These are phyloP conservation scores for Erodium chrysanthum DNA, from an alignment of 441 rosid species.

Conservation along the genomic window DNA sequence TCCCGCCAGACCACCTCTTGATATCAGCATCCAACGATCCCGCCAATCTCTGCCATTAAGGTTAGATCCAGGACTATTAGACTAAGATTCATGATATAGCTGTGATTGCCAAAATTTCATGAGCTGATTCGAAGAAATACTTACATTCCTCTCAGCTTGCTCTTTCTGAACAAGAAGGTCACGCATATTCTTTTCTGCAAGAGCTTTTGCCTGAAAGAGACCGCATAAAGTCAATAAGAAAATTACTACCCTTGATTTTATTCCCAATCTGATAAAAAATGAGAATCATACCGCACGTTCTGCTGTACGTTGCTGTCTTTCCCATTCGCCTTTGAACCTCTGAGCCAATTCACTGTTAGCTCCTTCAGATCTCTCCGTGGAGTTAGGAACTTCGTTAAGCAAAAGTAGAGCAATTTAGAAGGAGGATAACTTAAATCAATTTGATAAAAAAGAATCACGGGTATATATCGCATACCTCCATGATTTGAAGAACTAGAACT, in stretches of 20 bases:
- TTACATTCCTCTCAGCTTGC: conserved; percentile 89
- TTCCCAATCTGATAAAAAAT: conserved; percentile 1
- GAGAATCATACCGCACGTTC: conserved; percentile 64
- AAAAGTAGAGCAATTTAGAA: conserved; percentile 14
- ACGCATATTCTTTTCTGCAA: conserved; percentile 84
- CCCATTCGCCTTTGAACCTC: conserved; percentile 56
- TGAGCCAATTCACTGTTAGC: conserved; percentile 49
- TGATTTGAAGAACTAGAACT: conserved; percentile 26
- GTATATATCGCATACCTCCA: conserved; percentile 27
- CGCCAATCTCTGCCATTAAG: conserved; percentile 54
- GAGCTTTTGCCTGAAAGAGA: conserved; percentile 77
- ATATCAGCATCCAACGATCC: conserved; percentile 75
- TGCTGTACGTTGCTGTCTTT: conserved; percentile 69
- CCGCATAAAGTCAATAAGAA: conserved; percentile 8
- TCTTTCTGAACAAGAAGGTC: conserved; percentile 80
- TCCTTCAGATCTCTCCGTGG: conserved; percentile 28
- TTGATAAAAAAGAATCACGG: not conserved
- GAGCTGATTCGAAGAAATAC: conserved; percentile 10
- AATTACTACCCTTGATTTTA: not conserved
- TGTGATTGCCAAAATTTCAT: not conserved
- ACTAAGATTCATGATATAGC: not conserved
- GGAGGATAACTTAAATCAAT: not conserved
- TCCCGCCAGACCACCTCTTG: conserved; percentile 89
- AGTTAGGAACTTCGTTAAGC: conserved; percentile 25
- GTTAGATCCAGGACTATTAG: conserved; percentile 17